These are phyloP conservation scores for Pseudozyma sp. DNA, from an alignment of 1,284 basidiomycete genomes.

Conservation along the genomic window DNA sequence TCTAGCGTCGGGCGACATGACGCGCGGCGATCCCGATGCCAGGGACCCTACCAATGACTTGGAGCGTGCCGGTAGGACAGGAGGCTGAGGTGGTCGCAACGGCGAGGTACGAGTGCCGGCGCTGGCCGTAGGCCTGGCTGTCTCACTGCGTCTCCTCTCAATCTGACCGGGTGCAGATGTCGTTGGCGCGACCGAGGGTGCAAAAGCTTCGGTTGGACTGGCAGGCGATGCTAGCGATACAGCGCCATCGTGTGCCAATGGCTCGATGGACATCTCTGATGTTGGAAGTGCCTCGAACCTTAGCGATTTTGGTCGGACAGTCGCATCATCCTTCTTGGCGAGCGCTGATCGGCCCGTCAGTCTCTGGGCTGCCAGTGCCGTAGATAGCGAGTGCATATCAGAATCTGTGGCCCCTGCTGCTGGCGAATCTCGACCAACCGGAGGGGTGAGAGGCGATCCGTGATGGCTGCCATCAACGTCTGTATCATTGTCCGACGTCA, in stretches of 20 bases:
- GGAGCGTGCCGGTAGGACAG: conserved; percentile 30
- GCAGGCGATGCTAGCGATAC: conserved; percentile 18
- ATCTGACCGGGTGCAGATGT: conserved; percentile 1
- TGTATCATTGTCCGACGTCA: conserved; percentile 22
- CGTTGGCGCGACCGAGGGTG: not conserved
- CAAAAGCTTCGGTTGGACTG: conserved; percentile 9
- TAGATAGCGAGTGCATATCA: conserved; percentile 6
- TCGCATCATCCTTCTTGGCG: conserved; percentile 17
- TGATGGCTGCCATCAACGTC: conserved; percentile 19
- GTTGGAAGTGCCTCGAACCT: conserved; percentile 40
- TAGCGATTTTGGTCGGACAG: conserved; percentile 44
- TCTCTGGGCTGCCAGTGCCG: conserved; percentile 1
- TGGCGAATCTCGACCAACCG: conserved; percentile 14
- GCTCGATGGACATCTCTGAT: conserved; percentile 10
- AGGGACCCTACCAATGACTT: conserved; percentile 28
- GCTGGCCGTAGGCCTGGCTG: conserved; percentile 1
- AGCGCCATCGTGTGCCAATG: conserved; percentile 5
- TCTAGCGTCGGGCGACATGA: conserved; percentile 21
- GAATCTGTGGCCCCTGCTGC: not conserved
- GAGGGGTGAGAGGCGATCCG: conserved; percentile 40
- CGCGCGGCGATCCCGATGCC: conserved; percentile 26
- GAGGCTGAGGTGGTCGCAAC: conserved; percentile 17
- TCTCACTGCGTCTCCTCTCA: conserved; percentile 18
- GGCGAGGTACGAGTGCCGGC: conserved; percentile 28
- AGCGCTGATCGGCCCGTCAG: conserved; percentile 14